Percentiles rank a stretch among this genome's conserved stretches.
These are phyloP conservation scores for Gossypium turneri DNA, from an alignment of 345 rosid species.

Conservation along the genomic window DNA sequence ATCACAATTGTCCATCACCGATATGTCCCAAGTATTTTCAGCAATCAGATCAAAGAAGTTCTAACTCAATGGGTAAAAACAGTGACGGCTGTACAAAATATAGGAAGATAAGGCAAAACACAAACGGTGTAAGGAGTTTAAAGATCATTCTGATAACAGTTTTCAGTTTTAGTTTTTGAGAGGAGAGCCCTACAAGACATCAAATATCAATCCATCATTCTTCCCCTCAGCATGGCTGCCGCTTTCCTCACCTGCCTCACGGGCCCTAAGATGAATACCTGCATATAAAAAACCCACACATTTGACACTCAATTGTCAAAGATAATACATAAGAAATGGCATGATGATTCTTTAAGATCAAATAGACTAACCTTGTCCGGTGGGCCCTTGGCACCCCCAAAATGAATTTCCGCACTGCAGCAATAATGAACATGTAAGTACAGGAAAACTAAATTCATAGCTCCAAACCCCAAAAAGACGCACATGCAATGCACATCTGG, in stretches of 20 bases:
- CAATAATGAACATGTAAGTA: conserved; percentile 12
- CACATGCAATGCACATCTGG: neutral
- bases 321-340: neutral
- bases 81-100: neutral
- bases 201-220: conserved; percentile 52
- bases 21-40: neutral
- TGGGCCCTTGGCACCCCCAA: conserved; percentile 86
- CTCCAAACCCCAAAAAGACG: neutral
- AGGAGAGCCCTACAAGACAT: neutral
- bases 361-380: conserved; percentile 71
- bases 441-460: neutral
- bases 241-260: conserved; percentile 88
- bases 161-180: neutral
- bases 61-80: neutral
- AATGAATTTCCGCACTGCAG: conserved; percentile 78
- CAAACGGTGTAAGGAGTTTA: neutral
- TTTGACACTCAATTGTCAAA: neutral
- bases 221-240: conserved; percentile 89
- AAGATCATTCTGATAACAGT: conserved; percentile 11
- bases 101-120: conserved; percentile 1
- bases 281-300: conserved; percentile 2
- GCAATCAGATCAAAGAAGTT: conserved; percentile 2
- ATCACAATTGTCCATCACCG: neutral
- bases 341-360: neutral
- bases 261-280: conserved; percentile 85